Evolutionary conservation across 805 yeast species (phyloP).

Genomic region (Tetrapisispora pingtungensis): DNA sequence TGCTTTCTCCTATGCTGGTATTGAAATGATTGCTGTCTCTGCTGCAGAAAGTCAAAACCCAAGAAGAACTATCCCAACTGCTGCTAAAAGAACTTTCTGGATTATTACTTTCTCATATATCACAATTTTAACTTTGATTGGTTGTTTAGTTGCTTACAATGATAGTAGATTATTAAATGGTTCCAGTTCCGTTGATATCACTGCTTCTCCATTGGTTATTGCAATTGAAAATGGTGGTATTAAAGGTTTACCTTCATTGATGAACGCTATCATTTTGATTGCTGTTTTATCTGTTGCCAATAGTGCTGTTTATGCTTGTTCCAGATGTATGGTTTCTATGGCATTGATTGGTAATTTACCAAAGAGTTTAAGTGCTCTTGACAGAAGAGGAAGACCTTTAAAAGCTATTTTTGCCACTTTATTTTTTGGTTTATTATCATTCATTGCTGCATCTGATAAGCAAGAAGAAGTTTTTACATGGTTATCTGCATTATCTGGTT

Average conservation of each 20-base stretch:
- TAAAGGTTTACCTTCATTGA: slow-evolving; percentile 53
- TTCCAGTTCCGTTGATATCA: slow-evolving; percentile 41
- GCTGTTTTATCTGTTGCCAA: slow-evolving; percentile 67
- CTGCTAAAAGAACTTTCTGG: slow-evolving; percentile 78
- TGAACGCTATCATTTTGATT: slow-evolving; percentile 61
- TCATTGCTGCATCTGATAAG: slow-evolving; percentile 40
- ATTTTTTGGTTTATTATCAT: slow-evolving; percentile 47
- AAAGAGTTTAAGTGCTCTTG: slow-evolving; percentile 52
- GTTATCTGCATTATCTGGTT: slow-evolving; percentile 44
- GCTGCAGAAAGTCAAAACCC: slow-evolving; percentile 72
- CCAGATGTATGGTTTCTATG: slow-evolving; percentile 58
- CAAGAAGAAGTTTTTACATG: slow-evolving; percentile 44
- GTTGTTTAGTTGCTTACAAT: slow-evolving; percentile 54
- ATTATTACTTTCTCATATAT: slow-evolving; percentile 65
- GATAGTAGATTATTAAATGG: slow-evolving; percentile 40
- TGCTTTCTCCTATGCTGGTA: slow-evolving; percentile 62
- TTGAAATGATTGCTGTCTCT: slow-evolving; percentile 64
- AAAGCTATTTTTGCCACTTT: slow-evolving; percentile 49
- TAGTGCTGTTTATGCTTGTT: slow-evolving; percentile 59
- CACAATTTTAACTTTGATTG: slow-evolving; percentile 43
- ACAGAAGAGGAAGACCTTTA: slow-evolving; percentile 69
- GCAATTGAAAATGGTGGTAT: slow-evolving; percentile 61
- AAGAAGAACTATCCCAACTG: slow-evolving; percentile 53
- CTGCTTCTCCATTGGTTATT: slow-evolving; percentile 67
- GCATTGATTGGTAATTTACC: slow-evolving; percentile 63